Evolutionary conservation across 2,329 filamentous ascomycete species (phyloP), one percentile per base, ranked within the genome.

Genomic region (Venturiaceae sp.): DNA sequence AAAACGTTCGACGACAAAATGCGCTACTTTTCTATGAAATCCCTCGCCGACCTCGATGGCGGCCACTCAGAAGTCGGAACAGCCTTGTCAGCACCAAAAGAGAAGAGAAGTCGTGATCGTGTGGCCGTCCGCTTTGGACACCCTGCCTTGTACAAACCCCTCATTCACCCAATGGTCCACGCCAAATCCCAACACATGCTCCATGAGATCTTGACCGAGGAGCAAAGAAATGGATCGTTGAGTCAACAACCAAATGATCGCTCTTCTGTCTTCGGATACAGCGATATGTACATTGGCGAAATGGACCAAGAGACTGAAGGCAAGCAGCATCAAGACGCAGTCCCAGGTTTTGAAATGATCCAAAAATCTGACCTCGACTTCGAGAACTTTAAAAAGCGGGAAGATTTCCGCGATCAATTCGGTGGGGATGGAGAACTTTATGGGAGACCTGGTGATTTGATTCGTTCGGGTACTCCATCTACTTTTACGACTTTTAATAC

Each of bases 91-190:
- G 16, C 39, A 11, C 37, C 39, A 21, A 52, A 53, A n/a, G 37
- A 47, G 13, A 37, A 47, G 13, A 37, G 44, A 37, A 57, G 11
- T 9, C 30, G 23, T 13, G 47, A 57, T 21, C 47, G 57, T 13
- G 57, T 60, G 28, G 58, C 34, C 5, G 58, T 60, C 14, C 46
- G 53, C 11, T 60, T 57, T 34, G 58, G 58, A 3, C 50, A 60
- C 58, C 58, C 58, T 26, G 58, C 53, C 4, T 39, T 60, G 16
- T 60, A 60, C 58, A 57, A 50, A 28, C 65, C 65, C 21, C 61
- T 71, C 8, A 66, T 71, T 13, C 69, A 67, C 1, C 58, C 58
- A 9, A 60, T 60, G 58, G 58, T 60, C 9, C 39, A 54, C 23
- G 58, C 58, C 26, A 60, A 60, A 33, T 30, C 53, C n/a, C 34